Percentiles rank a stretch among this genome's conserved stretches.
These are phyloP conservation scores for Sporothrix inflata DNA, from an alignment of 2,329 filamentous ascomycete genomes.

Conservation along the genomic window DNA sequence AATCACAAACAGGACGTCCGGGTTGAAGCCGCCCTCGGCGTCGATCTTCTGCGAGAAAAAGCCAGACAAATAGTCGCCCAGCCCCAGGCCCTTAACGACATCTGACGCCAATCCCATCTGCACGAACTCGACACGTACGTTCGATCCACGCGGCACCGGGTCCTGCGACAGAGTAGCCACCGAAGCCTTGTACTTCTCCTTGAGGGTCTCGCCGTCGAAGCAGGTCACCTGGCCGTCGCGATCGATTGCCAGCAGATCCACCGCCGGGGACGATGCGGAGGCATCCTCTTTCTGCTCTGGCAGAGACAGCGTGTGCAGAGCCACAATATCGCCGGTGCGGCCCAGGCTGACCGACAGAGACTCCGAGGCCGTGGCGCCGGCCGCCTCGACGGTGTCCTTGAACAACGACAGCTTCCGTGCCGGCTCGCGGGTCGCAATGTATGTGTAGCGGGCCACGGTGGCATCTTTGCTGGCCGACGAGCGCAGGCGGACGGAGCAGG, in stretches of 20 bases:
- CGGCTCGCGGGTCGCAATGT: constrained; percentile 58
- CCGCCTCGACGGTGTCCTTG: constrained; percentile 57
- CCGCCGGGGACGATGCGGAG: neutral
- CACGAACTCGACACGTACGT: constrained; percentile 55
- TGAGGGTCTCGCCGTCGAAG: constrained; percentile 59
- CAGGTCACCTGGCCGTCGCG: constrained; percentile 64
- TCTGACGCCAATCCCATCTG: constrained; percentile 52
- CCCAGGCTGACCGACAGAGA: constrained; percentile 48
- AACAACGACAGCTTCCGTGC: constrained; percentile 61
- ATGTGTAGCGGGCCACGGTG: constrained; percentile 60
- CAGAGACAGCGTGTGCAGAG: constrained; percentile 45
- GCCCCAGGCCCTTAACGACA: constrained; percentile 59
- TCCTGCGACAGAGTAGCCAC: constrained; percentile 50
- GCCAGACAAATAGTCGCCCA: constrained; percentile 56
- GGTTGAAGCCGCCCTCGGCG: constrained; percentile 48
- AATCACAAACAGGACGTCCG: constrained; percentile 60
- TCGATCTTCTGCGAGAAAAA: constrained; percentile 54
- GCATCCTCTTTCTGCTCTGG: neutral
- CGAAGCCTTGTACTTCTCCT: constrained; percentile 53
- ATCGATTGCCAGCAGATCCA: constrained; percentile 60
- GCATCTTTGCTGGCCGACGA: constrained; percentile 49
- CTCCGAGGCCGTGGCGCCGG: constrained; percentile 57
- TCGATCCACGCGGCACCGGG: constrained; percentile 39
- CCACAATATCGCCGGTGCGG: constrained; percentile 47
- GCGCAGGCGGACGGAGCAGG: constrained; percentile 61